These are phyloP conservation scores for Dictyophora rubrovolvata DNA, from an alignment of 768 basidiomycete genomes.

Conservation along the genomic window DNA sequence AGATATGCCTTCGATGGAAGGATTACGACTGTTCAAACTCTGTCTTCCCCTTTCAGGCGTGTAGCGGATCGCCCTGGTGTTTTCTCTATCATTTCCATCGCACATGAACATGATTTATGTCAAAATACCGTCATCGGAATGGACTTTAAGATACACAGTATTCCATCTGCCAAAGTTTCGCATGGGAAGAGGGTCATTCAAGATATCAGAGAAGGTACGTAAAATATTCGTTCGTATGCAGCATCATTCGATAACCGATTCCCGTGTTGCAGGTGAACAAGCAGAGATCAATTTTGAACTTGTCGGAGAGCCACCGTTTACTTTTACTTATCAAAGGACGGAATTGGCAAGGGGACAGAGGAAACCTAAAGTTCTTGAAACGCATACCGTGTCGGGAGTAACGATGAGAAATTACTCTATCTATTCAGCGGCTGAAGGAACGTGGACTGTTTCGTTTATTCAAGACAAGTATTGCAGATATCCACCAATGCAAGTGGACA, in stretches of 20 bases:
- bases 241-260: background rate
- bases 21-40: slow-evolving; percentile 59
- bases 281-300: slow-evolving; percentile 90
- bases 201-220: slow-evolving; percentile 80
- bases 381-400: slow-evolving; percentile 80
- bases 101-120: slow-evolving; percentile 90
- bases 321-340: slow-evolving; percentile 87
- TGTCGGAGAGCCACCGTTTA: slow-evolving; percentile 87
- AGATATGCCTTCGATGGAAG: slow-evolving; percentile 81
- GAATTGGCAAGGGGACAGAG: slow-evolving; percentile 40
- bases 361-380: slow-evolving; percentile 74
- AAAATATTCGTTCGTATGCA: background rate
- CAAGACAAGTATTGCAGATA: slow-evolving; percentile 86
- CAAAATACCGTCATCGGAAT: slow-evolving; percentile 73
- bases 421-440: slow-evolving; percentile 87
- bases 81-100: slow-evolving; percentile 79
- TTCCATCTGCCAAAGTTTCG: slow-evolving; percentile 84
- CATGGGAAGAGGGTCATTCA: slow-evolving; percentile 75
- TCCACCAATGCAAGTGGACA: slow-evolving; percentile 50
- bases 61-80: slow-evolving; percentile 72
- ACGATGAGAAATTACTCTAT: slow-evolving; percentile 74
- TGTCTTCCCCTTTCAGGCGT: slow-evolving; percentile 77
- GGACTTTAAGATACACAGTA: slow-evolving; percentile 59
- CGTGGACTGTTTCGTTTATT: slow-evolving; percentile 88
- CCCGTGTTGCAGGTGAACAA: slow-evolving; percentile 55